A percentile compares a stretch with the other conserved stretches of the same genome.
Conservation (phyloP, 305 asterid species). For the Solanum chacoense region DNA sequence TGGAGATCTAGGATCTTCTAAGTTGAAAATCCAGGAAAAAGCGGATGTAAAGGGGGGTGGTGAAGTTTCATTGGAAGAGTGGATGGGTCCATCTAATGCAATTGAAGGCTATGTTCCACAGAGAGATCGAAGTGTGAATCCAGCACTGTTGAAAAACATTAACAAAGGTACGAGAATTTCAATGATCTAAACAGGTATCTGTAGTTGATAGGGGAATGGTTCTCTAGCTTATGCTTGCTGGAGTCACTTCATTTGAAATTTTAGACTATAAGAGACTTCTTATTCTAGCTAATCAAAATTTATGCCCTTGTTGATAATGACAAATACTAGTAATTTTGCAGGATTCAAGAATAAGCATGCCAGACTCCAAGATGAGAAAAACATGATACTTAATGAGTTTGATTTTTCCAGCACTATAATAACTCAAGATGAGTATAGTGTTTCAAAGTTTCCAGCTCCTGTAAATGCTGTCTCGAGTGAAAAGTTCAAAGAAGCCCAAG, state of each 20-base stretch:
- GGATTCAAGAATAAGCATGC: conserved; percentile 26
- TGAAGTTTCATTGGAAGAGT: conserved; percentile 65
- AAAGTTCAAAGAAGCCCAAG: conserved; percentile 24
- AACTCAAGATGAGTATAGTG: conserved; percentile 51
- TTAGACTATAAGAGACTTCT: neutral
- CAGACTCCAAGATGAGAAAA: conserved; percentile 17
- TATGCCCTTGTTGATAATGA: conserved; percentile 4
- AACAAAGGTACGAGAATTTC: conserved; percentile 29
- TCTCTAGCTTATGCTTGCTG: neutral
- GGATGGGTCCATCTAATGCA: conserved; percentile 87
- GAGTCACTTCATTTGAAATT: neutral
- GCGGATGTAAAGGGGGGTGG: conserved; percentile 30
- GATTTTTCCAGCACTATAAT: conserved; percentile 55
- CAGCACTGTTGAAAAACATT: conserved; percentile 10
- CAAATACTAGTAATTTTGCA: conserved; percentile 27
- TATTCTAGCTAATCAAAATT: conserved; percentile 6
- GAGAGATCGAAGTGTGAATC: conserved; percentile 22
- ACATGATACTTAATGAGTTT: conserved; percentile 24
- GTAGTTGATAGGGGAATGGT: neutral
- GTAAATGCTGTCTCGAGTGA: conserved; percentile 12
- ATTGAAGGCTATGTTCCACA: conserved; percentile 91
- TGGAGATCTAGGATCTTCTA: conserved; percentile 39
- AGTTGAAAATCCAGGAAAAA: conserved; percentile 66
- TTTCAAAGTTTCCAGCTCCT: conserved; percentile 28
- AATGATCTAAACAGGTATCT: neutral